Base-by-base conservation (phyloP, 768 basidiomycete species). In the Lyophyllum semitale region DNA sequence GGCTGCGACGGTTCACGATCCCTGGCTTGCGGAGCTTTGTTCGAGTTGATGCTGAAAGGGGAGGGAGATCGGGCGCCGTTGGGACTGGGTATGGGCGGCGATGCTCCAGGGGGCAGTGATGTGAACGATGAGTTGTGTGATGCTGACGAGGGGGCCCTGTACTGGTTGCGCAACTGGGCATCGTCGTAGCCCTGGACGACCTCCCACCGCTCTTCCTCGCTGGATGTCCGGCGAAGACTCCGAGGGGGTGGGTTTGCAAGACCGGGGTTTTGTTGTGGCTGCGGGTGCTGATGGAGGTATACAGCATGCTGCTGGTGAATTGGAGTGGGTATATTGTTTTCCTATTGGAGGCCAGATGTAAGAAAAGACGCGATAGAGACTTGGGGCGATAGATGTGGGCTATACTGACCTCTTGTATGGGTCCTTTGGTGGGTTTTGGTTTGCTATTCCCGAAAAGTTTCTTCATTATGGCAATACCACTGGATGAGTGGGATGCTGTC, bases 371-470 rank as follows among this genome's bases (percentile, higher is more conserved):
- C 26, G 35, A 47, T 40, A 26, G 20, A 38, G 29, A 12, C 37
- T 18, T 26, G 23, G 29, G 38, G 49, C 23, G 40, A n/a, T 9
- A 27, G 18, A 27, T 35, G 53, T 37, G 32, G 33, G 30, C 40
- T 30, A 30, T 30, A 58, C 59, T 20, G 51, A 72, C 73, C 65
- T 76, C 71, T 61, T 61, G 66, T 49, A 41, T 52, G 44, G 58
- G 61, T 65, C 54, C 66, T 78, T 83, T 52, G 65, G 59, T 18
- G 42, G 54, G 55, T 66, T 71, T 70, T 55, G 63, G 64, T 62
- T 82, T 85, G 65, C 75, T 77, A 50, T 79, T 72, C 23, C 74
- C 73, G 54, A 88, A 87, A 40, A 88, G 69, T 71, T 79, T 85
- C 74, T 81, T 85, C 84, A 85, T 87, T 47, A 56, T 64, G 18